These are phyloP conservation scores for Peziza echinospora DNA, from an alignment of 495 filamentous ascomycete genomes.

Conservation along the genomic window DNA sequence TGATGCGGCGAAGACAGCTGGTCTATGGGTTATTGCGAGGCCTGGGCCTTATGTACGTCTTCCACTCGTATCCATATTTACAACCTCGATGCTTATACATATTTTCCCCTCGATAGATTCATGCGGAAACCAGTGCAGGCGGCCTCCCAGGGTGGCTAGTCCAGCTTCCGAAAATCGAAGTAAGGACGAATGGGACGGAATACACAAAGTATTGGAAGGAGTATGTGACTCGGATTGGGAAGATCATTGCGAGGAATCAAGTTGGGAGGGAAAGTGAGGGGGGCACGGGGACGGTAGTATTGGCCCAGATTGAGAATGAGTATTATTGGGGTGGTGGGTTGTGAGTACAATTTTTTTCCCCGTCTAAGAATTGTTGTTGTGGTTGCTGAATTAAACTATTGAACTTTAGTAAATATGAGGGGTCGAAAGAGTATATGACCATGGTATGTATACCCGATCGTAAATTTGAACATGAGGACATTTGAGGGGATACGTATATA, in stretches of 20 bases:
- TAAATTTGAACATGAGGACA: no score
- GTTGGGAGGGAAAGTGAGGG: conserved; percentile 1
- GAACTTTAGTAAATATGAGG: not conserved
- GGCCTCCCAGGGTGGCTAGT: conserved; percentile 12
- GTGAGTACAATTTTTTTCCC: no score
- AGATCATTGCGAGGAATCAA: conserved; percentile 12
- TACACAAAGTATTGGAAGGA: conserved; percentile 10
- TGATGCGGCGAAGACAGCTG: conserved; percentile 13
- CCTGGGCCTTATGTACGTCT: conserved; percentile 10
- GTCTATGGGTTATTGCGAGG: conserved; percentile 14
- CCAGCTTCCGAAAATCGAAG: conserved; percentile 5
- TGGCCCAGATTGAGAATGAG: conserved; percentile 18
- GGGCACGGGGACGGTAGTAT: conserved; percentile 9
- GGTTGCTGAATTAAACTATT: no score
- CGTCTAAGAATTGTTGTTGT: conserved; percentile 34
- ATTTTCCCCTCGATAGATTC: not conserved
- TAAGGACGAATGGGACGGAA: conserved; percentile 7
- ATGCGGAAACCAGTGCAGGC: conserved; percentile 16
- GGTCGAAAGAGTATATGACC: not conserved
- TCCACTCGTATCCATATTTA: not conserved
- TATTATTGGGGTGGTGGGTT: conserved; percentile 20
- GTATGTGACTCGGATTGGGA: conserved; percentile 11
- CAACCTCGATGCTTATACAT: not conserved
- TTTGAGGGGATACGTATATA: no score
- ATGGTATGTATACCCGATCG: not conserved